These are phyloP conservation scores for Macrocybe gigantea DNA, from an alignment of 768 basidiomycete genomes.

Conservation along the genomic window DNA sequence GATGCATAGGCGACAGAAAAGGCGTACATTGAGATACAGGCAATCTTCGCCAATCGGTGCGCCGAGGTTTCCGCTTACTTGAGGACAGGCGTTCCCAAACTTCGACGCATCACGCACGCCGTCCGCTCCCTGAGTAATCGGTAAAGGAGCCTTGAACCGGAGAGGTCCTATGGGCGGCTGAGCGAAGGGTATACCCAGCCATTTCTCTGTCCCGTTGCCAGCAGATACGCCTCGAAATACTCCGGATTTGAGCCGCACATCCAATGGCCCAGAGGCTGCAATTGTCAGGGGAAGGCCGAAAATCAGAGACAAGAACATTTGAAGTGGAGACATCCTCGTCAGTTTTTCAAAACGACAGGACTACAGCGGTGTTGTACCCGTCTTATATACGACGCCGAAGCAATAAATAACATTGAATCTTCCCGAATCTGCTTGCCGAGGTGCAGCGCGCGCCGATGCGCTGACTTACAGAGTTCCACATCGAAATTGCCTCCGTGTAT, in stretches of 20 bases:
- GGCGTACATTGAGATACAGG: constrained; percentile 43
- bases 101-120: constrained; percentile 34
- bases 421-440: no score
- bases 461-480: no score
- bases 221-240: constrained; percentile 40
- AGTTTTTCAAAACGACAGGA: no score
- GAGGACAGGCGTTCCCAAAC: constrained; percentile 55
- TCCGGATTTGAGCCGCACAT: constrained; percentile 35
- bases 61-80: constrained; percentile 31
- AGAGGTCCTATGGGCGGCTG: constrained; percentile 48
- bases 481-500: no score
- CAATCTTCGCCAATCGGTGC: constrained; percentile 49
- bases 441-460: no score
- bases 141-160: constrained; percentile 51
- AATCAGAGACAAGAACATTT: not conserved
- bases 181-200: constrained; percentile 60
- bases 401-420: no score
- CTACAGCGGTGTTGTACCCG: no score
- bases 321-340: not conserved
- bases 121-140: constrained; percentile 25
- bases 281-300: not conserved
- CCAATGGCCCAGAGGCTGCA: constrained; percentile 16
- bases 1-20: not conserved
- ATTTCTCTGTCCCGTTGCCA: constrained; percentile 42
- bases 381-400: no score